Evolutionary conservation across 2,329 filamentous ascomycete species (phyloP), one percentile per base, ranked within the genome.

Genomic region (Fusarium domesticum): DNA sequence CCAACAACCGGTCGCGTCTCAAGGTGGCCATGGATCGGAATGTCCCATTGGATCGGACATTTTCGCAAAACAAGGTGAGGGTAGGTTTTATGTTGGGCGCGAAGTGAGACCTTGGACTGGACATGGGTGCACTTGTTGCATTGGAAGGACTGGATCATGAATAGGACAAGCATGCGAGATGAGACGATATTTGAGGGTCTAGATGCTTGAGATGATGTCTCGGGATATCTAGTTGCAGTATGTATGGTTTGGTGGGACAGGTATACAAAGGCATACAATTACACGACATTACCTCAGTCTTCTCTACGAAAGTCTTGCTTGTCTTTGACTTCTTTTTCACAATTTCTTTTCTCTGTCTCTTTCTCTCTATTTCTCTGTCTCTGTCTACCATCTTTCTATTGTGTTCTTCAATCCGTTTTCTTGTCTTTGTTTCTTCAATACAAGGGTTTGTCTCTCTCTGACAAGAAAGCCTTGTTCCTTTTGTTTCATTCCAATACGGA

Each of bases 71-170:
- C 28, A 18, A 19, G 38, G 35, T 32, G 34, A 15, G 36, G 40
- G 37, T 54, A 34, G 34, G 46, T 38, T 48, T 47, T 48, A 46
- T 19, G 42, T 48, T 40, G 56, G 55, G 57, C 57, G 57, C 54
- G 42, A 58, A 43, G 49, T 53, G 57, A 59, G 54, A 58, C 57
- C 43, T 28, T 44, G 44, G 50, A 53, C 48, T 59, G 51, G 45
- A 46, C 37, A 40, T 31, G 28, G 42, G 12, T 32, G 15, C 17
- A 38, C 33, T n/a, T n/a, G n/a, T n/a, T n/a, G n/a, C n/a, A n/a
- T n/a, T n/a, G n/a, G n/a, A n/a, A n/a, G n/a, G n/a, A n/a, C n/a
- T n/a, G n/a, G n/a, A n/a, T n/a, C n/a, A n/a, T n/a, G n/a, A n/a
- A n/a, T n/a, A n/a, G n/a, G n/a, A n/a, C n/a, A n/a, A n/a, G n/a